phyloP scores from a whole-genome alignment of 1,284 basidiomycete genomes.

The Tylopilus orsonianus region DNA sequence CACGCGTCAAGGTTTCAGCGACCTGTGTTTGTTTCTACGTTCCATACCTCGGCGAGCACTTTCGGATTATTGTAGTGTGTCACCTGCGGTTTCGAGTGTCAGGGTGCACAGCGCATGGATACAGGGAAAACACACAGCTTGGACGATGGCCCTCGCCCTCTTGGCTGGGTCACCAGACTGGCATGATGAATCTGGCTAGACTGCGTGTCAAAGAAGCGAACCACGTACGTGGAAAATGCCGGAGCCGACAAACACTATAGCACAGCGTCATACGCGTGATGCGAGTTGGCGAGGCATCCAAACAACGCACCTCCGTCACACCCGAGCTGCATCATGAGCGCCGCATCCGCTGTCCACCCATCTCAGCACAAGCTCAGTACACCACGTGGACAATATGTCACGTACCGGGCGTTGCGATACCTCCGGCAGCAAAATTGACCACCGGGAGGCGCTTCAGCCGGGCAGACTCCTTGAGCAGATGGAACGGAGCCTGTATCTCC shows the following conservation, averaged over 20 bases:
- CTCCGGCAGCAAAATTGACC: conserved; percentile 95
- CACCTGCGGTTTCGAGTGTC: conserved; percentile 45
- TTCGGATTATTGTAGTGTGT: conserved; percentile 97
- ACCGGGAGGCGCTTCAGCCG: conserved; percentile 92
- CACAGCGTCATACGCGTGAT: conserved; percentile 14
- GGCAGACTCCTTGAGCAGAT: conserved; percentile 95
- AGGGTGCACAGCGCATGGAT: conserved; percentile 3
- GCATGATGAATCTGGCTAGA: conserved; percentile 16
- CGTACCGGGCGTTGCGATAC: conserved; percentile 91
- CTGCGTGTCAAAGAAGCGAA: conserved; percentile 1
- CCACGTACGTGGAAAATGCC: conserved; percentile 86
- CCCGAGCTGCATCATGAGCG: conserved; percentile 99
- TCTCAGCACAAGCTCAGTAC: conserved; percentile 2
- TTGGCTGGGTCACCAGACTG: conserved; percentile 93
- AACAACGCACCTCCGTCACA: conserved; percentile 88
- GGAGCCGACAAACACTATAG: conserved; percentile 86
- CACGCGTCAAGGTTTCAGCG: conserved; percentile 6
- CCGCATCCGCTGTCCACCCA: conserved; percentile 78
- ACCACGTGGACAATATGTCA: too few species aligned
- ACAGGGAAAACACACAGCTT: conserved; percentile 62
- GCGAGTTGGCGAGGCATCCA: conserved; percentile 1
- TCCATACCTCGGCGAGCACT: conserved; percentile 69
- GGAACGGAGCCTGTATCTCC: conserved; percentile 94
- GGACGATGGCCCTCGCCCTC: conserved; percentile 95
- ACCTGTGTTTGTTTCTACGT: background rate